Evolutionary conservation across 2,329 filamentous ascomycete genomes (phyloP).

Genomic region (Colletotrichum siamense): DNA sequence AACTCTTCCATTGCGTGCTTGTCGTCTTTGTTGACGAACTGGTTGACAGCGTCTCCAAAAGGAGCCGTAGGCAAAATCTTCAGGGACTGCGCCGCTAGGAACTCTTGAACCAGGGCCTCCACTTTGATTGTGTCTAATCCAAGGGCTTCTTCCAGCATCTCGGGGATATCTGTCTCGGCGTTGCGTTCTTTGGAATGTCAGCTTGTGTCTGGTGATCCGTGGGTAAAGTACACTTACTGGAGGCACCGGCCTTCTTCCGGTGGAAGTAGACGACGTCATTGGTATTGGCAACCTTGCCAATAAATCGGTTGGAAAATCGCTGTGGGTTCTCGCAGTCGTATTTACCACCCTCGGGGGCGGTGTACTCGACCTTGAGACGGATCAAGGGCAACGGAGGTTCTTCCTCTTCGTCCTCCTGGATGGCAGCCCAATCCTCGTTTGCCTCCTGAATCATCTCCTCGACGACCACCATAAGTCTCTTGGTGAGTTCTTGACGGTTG

Average conservation of each 20-base stretch:
- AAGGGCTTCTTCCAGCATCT: constrained; percentile 68
- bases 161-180: constrained; percentile 64
- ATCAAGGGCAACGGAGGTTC: constrained; percentile 80
- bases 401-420: constrained; percentile 70
- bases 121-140: constrained; percentile 82
- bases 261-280: constrained; percentile 95
- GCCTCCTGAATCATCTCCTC: constrained; percentile 89
- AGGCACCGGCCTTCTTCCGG: constrained; percentile 75
- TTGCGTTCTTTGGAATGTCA: constrained; percentile 33
- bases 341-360: constrained; percentile 80
- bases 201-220: background rate
- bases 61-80: constrained; percentile 92
- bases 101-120: constrained; percentile 86
- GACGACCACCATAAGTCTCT: constrained; percentile 77
- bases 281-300: constrained; percentile 88
- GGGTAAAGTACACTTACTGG: constrained; percentile 40
- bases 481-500: constrained; percentile 81
- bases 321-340: constrained; percentile 96
- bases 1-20: constrained; percentile 89
- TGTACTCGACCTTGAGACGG: constrained; percentile 89
- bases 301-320: constrained; percentile 91
- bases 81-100: constrained; percentile 83
- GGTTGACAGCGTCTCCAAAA: constrained; percentile 90
- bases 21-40: constrained; percentile 95
- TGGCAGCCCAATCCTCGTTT: constrained; percentile 77